Percentiles rank a stretch among this genome's conserved stretches.
phyloP scores from a whole-genome alignment of 2,329 filamentous ascomycete genomes.

The Fusarium newnesense region DNA sequence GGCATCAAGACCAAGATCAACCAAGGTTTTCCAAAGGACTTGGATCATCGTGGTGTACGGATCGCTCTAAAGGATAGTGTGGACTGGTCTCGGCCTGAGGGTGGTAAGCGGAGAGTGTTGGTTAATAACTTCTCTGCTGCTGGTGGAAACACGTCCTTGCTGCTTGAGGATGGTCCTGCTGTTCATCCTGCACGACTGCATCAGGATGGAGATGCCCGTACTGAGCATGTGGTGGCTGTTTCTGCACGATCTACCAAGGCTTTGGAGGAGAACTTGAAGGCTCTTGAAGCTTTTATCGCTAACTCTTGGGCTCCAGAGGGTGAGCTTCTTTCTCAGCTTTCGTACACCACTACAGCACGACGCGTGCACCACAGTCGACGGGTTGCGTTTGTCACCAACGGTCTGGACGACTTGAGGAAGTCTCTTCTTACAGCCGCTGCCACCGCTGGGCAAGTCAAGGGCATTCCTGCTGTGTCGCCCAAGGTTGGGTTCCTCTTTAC shows the following conservation, averaged over 20 bases:
- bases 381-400: not conserved
- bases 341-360: not conserved
- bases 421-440: not conserved
- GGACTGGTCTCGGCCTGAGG: not conserved
- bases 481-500: not conserved
- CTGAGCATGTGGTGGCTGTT: not conserved
- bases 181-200: not conserved
- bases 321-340: not conserved
- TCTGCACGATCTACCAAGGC: not conserved
- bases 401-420: not conserved
- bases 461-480: not conserved
- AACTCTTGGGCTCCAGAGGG: not conserved
- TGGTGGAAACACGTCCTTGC: not conserved
- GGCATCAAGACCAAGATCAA: slow-evolving; percentile 11
- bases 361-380: not conserved
- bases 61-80: not conserved
- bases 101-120: not conserved
- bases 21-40: not conserved
- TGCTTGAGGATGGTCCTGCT: not conserved
- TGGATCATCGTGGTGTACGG: not conserved
- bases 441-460: not conserved
- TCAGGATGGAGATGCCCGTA: not conserved
- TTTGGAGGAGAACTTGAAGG: not conserved
- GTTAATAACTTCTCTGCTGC: slow-evolving; percentile 1
- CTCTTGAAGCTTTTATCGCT: not conserved